These are phyloP conservation scores for Juglanconis oblonga DNA, from an alignment of 2,329 filamentous ascomycete species.

Conservation along the genomic window DNA sequence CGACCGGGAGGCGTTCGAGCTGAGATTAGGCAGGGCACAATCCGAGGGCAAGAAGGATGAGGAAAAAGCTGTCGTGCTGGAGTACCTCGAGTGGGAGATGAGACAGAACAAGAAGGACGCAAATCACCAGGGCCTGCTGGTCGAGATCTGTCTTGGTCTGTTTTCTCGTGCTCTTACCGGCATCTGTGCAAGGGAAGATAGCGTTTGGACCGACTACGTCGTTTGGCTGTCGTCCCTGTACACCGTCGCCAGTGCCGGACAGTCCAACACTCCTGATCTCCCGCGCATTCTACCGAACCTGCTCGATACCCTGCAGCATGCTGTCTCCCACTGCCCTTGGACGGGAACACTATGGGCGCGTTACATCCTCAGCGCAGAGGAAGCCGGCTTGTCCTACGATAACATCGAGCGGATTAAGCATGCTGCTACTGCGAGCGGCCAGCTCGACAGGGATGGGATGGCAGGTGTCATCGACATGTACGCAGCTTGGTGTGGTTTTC, in stretches of 20 bases:
- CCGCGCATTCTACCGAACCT: slow-evolving; percentile 43
- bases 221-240: slow-evolving; percentile 64
- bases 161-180: slow-evolving; percentile 73
- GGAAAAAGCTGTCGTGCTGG: slow-evolving; percentile 49
- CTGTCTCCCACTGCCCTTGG: slow-evolving; percentile 89
- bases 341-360: slow-evolving; percentile 88
- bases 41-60: slow-evolving; percentile 54
- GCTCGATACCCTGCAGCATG: slow-evolving; percentile 73
- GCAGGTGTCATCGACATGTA: slow-evolving; percentile 88
- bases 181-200: slow-evolving; percentile 69
- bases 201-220: slow-evolving; percentile 79
- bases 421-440: slow-evolving; percentile 78
- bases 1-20: slow-evolving; percentile 65
- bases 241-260: slow-evolving; percentile 32
- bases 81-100: slow-evolving; percentile 87
- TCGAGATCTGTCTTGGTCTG: slow-evolving; percentile 59
- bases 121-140: slow-evolving; percentile 40
- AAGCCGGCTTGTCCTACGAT: slow-evolving; percentile 70
- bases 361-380: slow-evolving; percentile 81
- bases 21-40: slow-evolving; percentile 58
- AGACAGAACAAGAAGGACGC: slow-evolving; percentile 55
- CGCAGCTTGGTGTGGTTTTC: slow-evolving; percentile 89
- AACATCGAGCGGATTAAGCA: slow-evolving; percentile 90
- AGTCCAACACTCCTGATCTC: slow-evolving; percentile 35
- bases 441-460: slow-evolving; percentile 83